Evolutionary conservation across 2,329 filamentous ascomycete species (phyloP).

Genomic region (Penicillium griseofulvum): DNA sequence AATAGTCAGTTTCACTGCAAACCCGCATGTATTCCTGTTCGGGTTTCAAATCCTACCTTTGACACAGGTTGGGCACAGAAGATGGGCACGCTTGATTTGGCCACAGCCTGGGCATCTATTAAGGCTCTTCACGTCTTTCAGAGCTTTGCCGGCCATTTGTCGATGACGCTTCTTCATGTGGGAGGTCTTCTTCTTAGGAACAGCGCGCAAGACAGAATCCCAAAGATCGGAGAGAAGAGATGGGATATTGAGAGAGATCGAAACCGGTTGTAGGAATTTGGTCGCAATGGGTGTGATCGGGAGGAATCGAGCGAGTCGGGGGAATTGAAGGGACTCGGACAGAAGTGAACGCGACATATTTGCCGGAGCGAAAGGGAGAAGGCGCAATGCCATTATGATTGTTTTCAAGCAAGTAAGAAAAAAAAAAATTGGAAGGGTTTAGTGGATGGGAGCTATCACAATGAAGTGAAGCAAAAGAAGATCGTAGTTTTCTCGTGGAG

Average conservation of each 20-base stretch:
- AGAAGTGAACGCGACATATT: conserved; percentile 14
- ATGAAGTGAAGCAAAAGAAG: conserved; percentile 6
- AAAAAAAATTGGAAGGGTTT: neutral
- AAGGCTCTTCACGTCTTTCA: conserved; percentile 84
- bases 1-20: conserved; percentile 7
- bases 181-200: conserved; percentile 98
- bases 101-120: conserved; percentile 91
- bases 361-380: conserved; percentile 20
- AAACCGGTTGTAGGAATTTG: conserved; percentile 58
- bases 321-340: conserved; percentile 26
- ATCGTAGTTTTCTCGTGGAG: conserved; percentile 20
- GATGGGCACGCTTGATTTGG: conserved; percentile 79
- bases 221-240: conserved; percentile 77
- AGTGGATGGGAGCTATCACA: conserved; percentile 6
- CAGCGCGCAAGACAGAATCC: conserved; percentile 87
- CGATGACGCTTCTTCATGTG: conserved; percentile 92
- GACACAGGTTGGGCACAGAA: conserved; percentile 84
- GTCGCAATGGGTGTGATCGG: conserved; percentile 49
- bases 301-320: conserved; percentile 35
- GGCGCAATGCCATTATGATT: conserved; percentile 28
- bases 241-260: conserved; percentile 61
- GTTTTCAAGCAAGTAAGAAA: neutral
- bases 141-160: conserved; percentile 90
- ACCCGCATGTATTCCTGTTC: neutral
- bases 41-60: conserved; percentile 55